Evolutionary conservation across 164 flowering plant genomes (phyloP).

Genomic region (Stephania yunnanensis): DNA sequence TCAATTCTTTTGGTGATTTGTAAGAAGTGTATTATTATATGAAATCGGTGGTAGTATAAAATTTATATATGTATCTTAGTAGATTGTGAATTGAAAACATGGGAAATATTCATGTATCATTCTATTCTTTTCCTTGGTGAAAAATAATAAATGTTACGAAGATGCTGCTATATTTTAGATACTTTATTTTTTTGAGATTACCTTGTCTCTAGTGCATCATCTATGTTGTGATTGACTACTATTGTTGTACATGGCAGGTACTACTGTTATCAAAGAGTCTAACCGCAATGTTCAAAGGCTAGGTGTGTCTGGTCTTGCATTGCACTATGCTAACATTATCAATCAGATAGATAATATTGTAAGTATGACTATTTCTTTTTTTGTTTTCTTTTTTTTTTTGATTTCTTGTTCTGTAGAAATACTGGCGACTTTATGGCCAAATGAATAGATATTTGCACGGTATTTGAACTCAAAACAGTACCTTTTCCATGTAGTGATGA

Average conservation of each 20-base stretch:
- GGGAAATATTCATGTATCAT: background rate
- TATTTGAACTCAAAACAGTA: background rate
- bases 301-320: slow-evolving; percentile 64
- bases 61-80: background rate
- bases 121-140: background rate
- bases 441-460: background rate
- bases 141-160: background rate
- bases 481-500: background rate
- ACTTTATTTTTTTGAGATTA: background rate
- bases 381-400: background rate
- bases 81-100: background rate
- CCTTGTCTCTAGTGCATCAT: background rate
- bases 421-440: too few species aligned
- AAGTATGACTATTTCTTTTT: slow-evolving; percentile 19
- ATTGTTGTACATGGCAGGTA: slow-evolving; percentile 24
- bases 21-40: background rate
- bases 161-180: background rate
- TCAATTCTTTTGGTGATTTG: background rate
- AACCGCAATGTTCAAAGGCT: slow-evolving; percentile 31
- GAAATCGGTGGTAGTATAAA: background rate
- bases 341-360: slow-evolving; percentile 70
- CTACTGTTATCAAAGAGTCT: slow-evolving; percentile 16
- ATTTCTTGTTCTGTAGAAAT: too few species aligned
- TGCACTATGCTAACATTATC: slow-evolving; percentile 72
- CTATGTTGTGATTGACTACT: background rate